Percentiles rank a stretch among this genome's conserved stretches.
phyloP scores from a whole-genome alignment of 805 yeast genomes.

The Ogataea ganodermae region DNA sequence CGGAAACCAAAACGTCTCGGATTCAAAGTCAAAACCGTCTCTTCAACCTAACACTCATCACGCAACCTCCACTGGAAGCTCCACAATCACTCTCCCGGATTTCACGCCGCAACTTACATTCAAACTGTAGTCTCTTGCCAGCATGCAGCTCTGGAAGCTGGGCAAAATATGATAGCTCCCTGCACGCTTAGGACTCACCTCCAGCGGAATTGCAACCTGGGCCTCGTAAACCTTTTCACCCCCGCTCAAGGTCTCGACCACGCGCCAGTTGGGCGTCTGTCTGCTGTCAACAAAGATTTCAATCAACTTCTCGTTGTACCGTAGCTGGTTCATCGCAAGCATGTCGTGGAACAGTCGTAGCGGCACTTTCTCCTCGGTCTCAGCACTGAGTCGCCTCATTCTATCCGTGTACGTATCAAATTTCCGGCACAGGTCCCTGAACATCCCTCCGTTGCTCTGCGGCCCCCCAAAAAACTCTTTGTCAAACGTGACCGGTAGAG shows the following conservation, averaged over 20 bases:
- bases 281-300: constrained; percentile 12
- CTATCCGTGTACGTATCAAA: constrained; percentile 8
- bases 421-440: constrained; percentile 7
- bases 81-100: not conserved
- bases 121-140: constrained; percentile 56
- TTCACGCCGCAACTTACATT: not conserved
- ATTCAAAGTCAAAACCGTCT: too few relatives aligned
- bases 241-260: not conserved
- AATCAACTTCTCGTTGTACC: constrained; percentile 8
- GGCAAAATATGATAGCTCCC: constrained; percentile 56
- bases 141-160: constrained; percentile 61
- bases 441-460: constrained; percentile 10
- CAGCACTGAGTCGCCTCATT: constrained; percentile 2
- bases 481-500: constrained; percentile 44
- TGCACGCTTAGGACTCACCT: constrained; percentile 21
- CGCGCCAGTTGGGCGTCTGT: constrained; percentile 10
- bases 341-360: constrained; percentile 28
- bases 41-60: not conserved
- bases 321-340: constrained; percentile 28
- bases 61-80: constrained; percentile 11
- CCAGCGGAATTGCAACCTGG: constrained; percentile 11
- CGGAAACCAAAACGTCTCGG: too few relatives aligned
- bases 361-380: constrained; percentile 10
- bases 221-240: constrained; percentile 6
- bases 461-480: constrained; percentile 28